Evolutionary conservation across 129 eudicot species (phyloP).

Genomic region (Calendula officinalis): DNA sequence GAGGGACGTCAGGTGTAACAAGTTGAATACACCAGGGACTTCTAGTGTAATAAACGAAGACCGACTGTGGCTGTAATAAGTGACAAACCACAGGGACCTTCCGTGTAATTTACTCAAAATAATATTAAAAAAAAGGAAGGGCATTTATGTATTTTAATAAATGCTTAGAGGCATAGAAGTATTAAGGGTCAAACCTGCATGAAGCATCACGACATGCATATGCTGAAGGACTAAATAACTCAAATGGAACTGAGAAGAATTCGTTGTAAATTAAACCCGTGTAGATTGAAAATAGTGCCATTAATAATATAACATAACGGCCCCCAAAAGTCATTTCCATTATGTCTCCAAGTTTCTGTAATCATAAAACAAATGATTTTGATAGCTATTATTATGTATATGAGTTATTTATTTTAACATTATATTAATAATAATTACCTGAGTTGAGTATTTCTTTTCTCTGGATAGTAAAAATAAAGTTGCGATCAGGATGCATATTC

Average conservation of each 20-base stretch:
- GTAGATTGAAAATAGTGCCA: slow-evolving; percentile 90
- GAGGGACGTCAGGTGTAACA: too few species aligned
- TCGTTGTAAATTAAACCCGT: slow-evolving; percentile 90
- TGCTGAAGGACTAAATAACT: slow-evolving; percentile 76
- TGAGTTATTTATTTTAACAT: too few species aligned
- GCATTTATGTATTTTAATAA: background rate
- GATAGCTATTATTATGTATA: too few species aligned
- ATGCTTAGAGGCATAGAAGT: too few species aligned
- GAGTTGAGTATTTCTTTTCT: slow-evolving; percentile 72
- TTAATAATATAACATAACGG: slow-evolving; percentile 83
- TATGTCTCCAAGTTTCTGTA: slow-evolving; percentile 96
- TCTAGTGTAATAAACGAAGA: too few species aligned
- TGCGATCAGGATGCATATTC: slow-evolving; percentile 75
- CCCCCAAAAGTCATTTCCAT: slow-evolving; percentile 93
- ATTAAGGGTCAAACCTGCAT: slow-evolving; percentile 58
- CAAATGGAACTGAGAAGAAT: slow-evolving; percentile 89
- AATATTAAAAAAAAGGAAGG: background rate
- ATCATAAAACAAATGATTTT: background rate
- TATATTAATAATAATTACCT: slow-evolving; percentile 40
- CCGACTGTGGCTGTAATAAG: too few species aligned
- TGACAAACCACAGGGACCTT: too few species aligned
- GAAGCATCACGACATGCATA: slow-evolving; percentile 83
- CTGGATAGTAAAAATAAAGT: slow-evolving; percentile 52
- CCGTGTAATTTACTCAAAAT: too few species aligned
- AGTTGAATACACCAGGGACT: too few species aligned